A percentile compares a stretch with the other conserved stretches of the same genome.
Conservation (phyloP, 257 asterid genomes). For the Solanum gracilifrons region DNA sequence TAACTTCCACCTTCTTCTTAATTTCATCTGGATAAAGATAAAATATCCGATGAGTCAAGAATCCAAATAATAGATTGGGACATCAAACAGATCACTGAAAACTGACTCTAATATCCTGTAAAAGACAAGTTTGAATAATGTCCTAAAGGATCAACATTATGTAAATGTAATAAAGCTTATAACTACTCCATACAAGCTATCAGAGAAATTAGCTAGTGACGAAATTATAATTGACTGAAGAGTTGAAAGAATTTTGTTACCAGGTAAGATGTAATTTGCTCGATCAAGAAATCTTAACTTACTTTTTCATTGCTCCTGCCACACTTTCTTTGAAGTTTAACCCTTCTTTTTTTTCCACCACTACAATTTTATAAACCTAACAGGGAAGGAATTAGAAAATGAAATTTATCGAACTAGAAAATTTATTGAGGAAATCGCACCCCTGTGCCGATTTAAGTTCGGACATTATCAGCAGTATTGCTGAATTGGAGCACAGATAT, state of each 20-base stretch:
- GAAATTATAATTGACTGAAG: background rate
- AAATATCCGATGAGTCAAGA: background rate
- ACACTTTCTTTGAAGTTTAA: background rate
- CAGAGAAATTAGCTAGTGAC: background rate
- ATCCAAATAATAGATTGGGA: background rate
- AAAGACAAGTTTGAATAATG: background rate
- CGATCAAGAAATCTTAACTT: background rate
- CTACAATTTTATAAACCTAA: background rate
- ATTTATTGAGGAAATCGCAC: background rate
- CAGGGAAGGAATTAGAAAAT: background rate
- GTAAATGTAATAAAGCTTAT: background rate
- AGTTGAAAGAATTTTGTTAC: background rate
- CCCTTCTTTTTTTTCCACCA: background rate
- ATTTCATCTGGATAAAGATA: slow-evolving; percentile 42
- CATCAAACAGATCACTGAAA: background rate
- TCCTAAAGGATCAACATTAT: background rate
- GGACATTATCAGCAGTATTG: background rate
- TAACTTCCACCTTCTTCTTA: slow-evolving; percentile 60
- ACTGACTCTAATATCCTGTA: background rate
- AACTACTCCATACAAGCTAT: background rate
- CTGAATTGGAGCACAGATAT: background rate
- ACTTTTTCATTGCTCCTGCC: background rate
- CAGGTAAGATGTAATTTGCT: background rate
- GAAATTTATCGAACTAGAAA: background rate
- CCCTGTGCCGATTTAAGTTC: background rate